These are phyloP conservation scores for Saposhnikovia divaricata DNA, from an alignment of 129 eudicot species.

Conservation along the genomic window DNA sequence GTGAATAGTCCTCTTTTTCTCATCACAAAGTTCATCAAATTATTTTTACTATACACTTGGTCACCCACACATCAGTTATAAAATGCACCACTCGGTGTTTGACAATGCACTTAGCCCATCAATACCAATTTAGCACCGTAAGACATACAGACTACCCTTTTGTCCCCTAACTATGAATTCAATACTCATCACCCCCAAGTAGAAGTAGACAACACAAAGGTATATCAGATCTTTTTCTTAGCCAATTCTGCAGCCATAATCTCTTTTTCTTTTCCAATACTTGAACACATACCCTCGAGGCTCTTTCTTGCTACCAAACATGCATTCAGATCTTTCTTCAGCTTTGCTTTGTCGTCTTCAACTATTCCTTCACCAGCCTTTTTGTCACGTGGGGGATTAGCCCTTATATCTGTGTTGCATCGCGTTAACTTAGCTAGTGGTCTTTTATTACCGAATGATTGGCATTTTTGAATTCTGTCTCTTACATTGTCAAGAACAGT, in stretches of 20 bases:
- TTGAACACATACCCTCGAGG: slow-evolving; percentile 62
- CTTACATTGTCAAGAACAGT: slow-evolving; percentile 70
- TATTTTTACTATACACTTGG: no score
- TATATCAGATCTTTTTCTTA: no score
- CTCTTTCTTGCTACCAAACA: slow-evolving; percentile 64
- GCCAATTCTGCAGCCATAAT: slow-evolving; percentile 71
- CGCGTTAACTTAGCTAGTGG: slow-evolving; percentile 28
- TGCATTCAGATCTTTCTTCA: slow-evolving; percentile 33
- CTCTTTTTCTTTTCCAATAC: slow-evolving; percentile 84
- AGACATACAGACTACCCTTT: no score
- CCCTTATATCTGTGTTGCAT: slow-evolving; percentile 42
- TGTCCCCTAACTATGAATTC: no score
- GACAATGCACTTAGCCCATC: no score
- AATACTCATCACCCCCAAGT: slow-evolving; percentile 38
- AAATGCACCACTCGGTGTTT: no score
- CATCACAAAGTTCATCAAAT: no score
- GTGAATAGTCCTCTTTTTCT: no score
- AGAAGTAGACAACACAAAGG: no score
- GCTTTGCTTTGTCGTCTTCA: slow-evolving; percentile 46
- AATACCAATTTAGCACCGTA: no score
- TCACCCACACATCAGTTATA: no score
- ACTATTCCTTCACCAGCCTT: slow-evolving; percentile 13
- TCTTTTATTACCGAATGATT: slow-evolving; percentile 45
- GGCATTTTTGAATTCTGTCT: slow-evolving; percentile 59
- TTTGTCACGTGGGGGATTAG: slow-evolving; percentile 24